Conservation (phyloP, 805 yeast genomes). For the Candida ortonii region DNA sequence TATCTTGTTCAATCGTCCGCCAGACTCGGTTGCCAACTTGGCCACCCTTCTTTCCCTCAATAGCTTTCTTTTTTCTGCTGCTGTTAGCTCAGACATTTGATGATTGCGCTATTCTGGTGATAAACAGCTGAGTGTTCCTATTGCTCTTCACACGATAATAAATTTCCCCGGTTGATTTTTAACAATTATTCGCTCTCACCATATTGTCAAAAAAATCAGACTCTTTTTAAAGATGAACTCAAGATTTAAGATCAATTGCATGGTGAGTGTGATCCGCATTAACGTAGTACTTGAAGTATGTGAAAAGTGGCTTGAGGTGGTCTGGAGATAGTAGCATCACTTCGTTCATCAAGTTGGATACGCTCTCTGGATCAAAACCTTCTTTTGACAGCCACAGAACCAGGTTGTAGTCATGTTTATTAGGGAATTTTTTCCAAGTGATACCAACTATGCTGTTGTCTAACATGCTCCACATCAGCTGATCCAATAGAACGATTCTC, state of each 20-base stretch:
- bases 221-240: too few species aligned
- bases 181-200: not conserved
- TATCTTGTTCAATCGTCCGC: conserved; percentile 50
- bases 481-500: conserved; percentile 15
- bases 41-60: conserved; percentile 65
- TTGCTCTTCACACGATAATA: too few species aligned
- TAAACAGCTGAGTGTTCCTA: too few species aligned
- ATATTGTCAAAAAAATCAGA: not conserved
- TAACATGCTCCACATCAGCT: conserved; percentile 19
- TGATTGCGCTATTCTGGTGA: too few species aligned
- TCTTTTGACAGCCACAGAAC: conserved; percentile 18
- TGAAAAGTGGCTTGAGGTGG: conserved; percentile 19
- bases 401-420: conserved; percentile 13
- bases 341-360: conserved; percentile 16
- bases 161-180: too few species aligned
- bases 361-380: conserved; percentile 14
- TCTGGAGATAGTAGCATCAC: conserved; percentile 15
- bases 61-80: conserved; percentile 56
- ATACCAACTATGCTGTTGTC: conserved; percentile 20
- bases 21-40: conserved; percentile 54
- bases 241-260: conserved; percentile 12
- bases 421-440: conserved; percentile 16
- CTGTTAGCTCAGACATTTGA: conserved; percentile 44
- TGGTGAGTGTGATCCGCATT: conserved; percentile 18
- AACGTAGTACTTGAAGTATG: conserved; percentile 17